A percentile compares a stretch with the other conserved stretches of the same genome.
Evolutionary conservation across 129 eudicot species (phyloP).

Genomic region (Mikania micrantha): DNA sequence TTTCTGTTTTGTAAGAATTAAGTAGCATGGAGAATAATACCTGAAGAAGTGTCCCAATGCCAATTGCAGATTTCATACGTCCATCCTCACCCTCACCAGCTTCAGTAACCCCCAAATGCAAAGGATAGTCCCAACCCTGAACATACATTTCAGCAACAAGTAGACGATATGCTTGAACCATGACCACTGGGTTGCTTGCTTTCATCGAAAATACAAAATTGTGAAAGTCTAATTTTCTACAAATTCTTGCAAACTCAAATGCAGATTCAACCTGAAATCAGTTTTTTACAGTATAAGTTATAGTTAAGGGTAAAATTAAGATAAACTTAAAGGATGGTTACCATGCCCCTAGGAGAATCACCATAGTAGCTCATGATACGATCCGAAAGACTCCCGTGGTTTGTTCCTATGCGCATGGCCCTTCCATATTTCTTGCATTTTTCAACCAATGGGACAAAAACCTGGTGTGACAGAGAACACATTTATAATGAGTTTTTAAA

Average conservation of each 20-base stretch:
- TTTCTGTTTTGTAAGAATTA: neutral
- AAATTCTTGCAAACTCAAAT: slow-evolving; percentile 93
- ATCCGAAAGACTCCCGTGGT: slow-evolving; percentile 97
- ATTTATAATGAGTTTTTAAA: neutral
- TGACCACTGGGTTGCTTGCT: slow-evolving; percentile 97
- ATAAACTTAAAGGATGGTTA: slow-evolving; percentile 20
- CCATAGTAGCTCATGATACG: slow-evolving; percentile 99
- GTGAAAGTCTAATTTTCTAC: slow-evolving; percentile 86
- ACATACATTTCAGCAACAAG: slow-evolving; percentile 97
- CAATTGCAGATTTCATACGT: slow-evolving; percentile 95
- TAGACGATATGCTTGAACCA: slow-evolving; percentile 94
- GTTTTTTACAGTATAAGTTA: neutral
- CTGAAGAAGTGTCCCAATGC: slow-evolving; percentile 98
- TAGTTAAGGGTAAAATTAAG: neutral
- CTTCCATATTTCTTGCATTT: slow-evolving; percentile 93
- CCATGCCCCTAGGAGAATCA: slow-evolving; percentile 99
- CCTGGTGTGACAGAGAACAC: slow-evolving; percentile 36
- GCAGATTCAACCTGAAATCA: slow-evolving; percentile 88
- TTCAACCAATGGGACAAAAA: slow-evolving; percentile 86
- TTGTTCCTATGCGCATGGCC: slow-evolving; percentile 98
- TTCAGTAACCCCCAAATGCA: slow-evolving; percentile 97
- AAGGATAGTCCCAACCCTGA: slow-evolving; percentile 94
- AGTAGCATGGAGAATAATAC: slow-evolving; percentile 22
- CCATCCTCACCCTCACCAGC: slow-evolving; percentile 99
- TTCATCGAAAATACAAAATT: slow-evolving; percentile 96